These are phyloP conservation scores for Amanita molliuscula DNA, from an alignment of 768 basidiomycete species.

Conservation along the genomic window DNA sequence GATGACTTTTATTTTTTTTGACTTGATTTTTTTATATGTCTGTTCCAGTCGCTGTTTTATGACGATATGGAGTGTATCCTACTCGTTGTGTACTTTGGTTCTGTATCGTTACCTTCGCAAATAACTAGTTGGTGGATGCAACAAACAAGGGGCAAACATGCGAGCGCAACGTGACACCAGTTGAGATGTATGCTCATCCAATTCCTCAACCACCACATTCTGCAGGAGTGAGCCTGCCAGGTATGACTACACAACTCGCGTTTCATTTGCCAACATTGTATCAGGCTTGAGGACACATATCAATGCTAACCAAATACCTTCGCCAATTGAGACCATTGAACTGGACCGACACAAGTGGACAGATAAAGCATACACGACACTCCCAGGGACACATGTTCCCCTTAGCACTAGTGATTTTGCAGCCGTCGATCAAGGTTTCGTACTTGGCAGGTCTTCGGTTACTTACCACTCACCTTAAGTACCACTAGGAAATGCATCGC, in stretches of 20 bases:
- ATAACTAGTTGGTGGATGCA: background rate
- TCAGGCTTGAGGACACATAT: slow-evolving; percentile 73
- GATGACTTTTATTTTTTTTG: background rate
- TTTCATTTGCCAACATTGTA: slow-evolving; percentile 5
- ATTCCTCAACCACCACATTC: slow-evolving; percentile 9
- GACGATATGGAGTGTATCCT: background rate
- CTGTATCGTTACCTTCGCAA: background rate
- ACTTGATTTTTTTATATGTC: background rate
- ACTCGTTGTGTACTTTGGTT: background rate
- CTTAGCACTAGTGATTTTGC: slow-evolving; percentile 80
- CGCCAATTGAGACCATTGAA: slow-evolving; percentile 71
- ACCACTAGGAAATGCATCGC: slow-evolving; percentile 70
- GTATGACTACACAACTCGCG: background rate
- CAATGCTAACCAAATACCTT: slow-evolving; percentile 87
- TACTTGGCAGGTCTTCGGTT: background rate
- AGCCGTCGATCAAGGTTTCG: slow-evolving; percentile 77
- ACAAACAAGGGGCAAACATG: slow-evolving; percentile 2
- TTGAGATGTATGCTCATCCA: slow-evolving; percentile 6
- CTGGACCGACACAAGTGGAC: slow-evolving; percentile 75
- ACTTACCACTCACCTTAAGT: background rate
- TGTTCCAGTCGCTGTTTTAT: background rate
- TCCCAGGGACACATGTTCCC: slow-evolving; percentile 55
- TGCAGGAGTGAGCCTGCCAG: slow-evolving; percentile 4
- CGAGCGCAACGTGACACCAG: background rate
- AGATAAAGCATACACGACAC: slow-evolving; percentile 51